phyloP scores from a whole-genome alignment of 139 green algal species.

The Micromonas pusilla region DNA sequence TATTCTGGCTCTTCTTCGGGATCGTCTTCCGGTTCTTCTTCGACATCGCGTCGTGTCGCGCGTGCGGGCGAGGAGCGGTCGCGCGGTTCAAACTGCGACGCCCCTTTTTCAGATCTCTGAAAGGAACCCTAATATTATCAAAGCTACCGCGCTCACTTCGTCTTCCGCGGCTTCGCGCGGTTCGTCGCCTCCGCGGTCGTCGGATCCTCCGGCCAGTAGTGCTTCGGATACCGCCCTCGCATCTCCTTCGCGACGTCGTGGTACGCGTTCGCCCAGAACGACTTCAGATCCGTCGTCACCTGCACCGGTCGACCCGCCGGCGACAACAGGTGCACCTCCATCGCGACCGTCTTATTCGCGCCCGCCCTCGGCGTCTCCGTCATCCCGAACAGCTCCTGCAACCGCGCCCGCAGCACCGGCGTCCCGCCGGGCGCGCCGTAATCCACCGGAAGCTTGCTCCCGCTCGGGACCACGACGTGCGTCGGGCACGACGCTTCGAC shows the following conservation, averaged over 20 bases:
- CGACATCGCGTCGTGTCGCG: too few species aligned
- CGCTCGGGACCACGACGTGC: conserved; percentile 38
- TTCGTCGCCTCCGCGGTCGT: conserved; percentile 30
- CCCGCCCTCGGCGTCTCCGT: conserved; percentile 41
- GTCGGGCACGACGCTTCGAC: conserved; percentile 43
- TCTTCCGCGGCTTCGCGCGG: conserved; percentile 9
- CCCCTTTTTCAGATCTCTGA: too few species aligned
- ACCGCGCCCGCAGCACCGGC: background rate
- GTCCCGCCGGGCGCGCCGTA: conserved; percentile 28
- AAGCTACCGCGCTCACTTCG: too few species aligned
- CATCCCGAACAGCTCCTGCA: conserved; percentile 53
- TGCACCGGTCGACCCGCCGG: conserved; percentile 40
- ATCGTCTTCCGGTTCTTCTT: too few species aligned
- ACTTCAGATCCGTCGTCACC: conserved; percentile 44
- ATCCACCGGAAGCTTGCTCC: conserved; percentile 33
- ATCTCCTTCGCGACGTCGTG: conserved; percentile 41
- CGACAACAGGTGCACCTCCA: conserved; percentile 48
- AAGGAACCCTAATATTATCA: too few species aligned
- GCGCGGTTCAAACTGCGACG: too few species aligned
- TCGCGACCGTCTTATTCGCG: conserved; percentile 32
- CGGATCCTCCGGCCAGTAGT: conserved; percentile 49
- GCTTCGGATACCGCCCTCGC: conserved; percentile 43
- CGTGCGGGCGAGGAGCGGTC: too few species aligned
- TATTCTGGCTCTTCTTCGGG: too few species aligned
- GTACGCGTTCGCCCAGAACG: conserved; percentile 46